Evolutionary conservation across 2,329 filamentous ascomycete genomes (phyloP).

Genomic region (Huntiella abstrusa): DNA sequence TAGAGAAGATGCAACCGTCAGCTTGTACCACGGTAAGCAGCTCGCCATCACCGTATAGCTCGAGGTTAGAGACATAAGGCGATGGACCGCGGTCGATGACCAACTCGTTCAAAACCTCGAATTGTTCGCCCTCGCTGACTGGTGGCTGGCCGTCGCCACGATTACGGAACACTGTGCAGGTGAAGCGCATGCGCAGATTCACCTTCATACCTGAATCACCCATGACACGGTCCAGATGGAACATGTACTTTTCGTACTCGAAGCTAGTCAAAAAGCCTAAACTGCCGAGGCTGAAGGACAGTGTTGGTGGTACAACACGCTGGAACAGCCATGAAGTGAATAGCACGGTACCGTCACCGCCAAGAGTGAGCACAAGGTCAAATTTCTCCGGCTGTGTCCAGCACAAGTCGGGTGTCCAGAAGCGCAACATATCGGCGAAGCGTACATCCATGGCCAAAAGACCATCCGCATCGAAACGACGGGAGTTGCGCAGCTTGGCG

Average conservation of each 20-base stretch:
- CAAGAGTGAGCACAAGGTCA: slow-evolving; percentile 76
- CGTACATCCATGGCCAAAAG: slow-evolving; percentile 56
- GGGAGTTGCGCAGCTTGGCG: slow-evolving; percentile 73
- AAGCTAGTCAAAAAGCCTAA: slow-evolving; percentile 81
- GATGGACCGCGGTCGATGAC: slow-evolving; percentile 95
- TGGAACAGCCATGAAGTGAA: slow-evolving; percentile 90
- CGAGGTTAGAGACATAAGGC: slow-evolving; percentile 90
- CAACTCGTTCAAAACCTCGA: slow-evolving; percentile 94
- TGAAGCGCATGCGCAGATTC: slow-evolving; percentile 96
- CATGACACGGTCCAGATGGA: slow-evolving; percentile 77
- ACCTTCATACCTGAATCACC: slow-evolving; percentile 90
- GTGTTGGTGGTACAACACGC: slow-evolving; percentile 64
- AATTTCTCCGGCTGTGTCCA: slow-evolving; percentile 89
- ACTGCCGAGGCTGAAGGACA: slow-evolving; percentile 70
- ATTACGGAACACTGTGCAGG: slow-evolving; percentile 82
- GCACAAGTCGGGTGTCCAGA: slow-evolving; percentile 93
- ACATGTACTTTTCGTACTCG: slow-evolving; percentile 71
- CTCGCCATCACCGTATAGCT: slow-evolving; percentile 89
- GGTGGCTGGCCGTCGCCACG: slow-evolving; percentile 31
- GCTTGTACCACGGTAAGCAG: slow-evolving; percentile 90
- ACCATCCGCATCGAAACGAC: slow-evolving; percentile 62
- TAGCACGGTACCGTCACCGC: slow-evolving; percentile 71
- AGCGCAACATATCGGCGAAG: slow-evolving; percentile 70
- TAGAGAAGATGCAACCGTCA: slow-evolving; percentile 94
- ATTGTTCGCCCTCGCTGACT: slow-evolving; percentile 76